Percentiles rank a stretch among this genome's conserved stretches.
These are phyloP conservation scores for Steccherinum ochraceum DNA, from an alignment of 768 basidiomycete species.

Conservation along the genomic window DNA sequence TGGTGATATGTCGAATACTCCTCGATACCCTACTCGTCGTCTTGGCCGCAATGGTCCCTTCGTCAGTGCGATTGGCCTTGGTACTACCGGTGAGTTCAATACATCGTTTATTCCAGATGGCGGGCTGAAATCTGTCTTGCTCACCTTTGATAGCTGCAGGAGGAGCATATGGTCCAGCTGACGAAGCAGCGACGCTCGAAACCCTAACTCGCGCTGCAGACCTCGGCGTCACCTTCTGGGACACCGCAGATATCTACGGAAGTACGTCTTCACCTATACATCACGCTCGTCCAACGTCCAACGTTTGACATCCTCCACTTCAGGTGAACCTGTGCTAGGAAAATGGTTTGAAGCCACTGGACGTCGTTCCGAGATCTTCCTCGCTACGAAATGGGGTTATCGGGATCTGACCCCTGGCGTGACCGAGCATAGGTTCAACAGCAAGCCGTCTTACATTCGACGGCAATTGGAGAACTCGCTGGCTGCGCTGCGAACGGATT, in stretches of 20 bases:
- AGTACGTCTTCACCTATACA: no score
- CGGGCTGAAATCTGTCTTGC: conserved; percentile 27
- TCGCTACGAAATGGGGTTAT: conserved; percentile 55
- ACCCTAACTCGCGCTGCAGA: no score
- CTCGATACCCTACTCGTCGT: no score
- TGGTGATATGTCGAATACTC: no score
- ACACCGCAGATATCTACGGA: conserved; percentile 37
- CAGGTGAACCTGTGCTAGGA: no score
- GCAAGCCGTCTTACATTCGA: conserved; percentile 3
- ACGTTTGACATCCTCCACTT: not conserved
- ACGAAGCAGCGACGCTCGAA: conserved; percentile 36
- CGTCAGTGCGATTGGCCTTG: conserved; percentile 55
- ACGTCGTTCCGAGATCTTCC: conserved; percentile 47
- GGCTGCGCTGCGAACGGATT: conserved; percentile 9
- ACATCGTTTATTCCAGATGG: conserved; percentile 37
- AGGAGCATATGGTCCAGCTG: conserved; percentile 19
- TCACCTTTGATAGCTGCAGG: conserved; percentile 15
- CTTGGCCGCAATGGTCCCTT: conserved; percentile 38
- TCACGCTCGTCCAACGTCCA: no score
- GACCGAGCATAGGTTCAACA: conserved; percentile 10
- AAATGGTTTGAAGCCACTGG: conserved; percentile 53
- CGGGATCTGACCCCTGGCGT: not conserved
- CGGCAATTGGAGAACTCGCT: conserved; percentile 5
- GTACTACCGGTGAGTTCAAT: conserved; percentile 55
- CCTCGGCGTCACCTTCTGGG: conserved; percentile 41